Conservation (phyloP, 768 basidiomycete genomes). For the Xerocomellus intermedius region DNA sequence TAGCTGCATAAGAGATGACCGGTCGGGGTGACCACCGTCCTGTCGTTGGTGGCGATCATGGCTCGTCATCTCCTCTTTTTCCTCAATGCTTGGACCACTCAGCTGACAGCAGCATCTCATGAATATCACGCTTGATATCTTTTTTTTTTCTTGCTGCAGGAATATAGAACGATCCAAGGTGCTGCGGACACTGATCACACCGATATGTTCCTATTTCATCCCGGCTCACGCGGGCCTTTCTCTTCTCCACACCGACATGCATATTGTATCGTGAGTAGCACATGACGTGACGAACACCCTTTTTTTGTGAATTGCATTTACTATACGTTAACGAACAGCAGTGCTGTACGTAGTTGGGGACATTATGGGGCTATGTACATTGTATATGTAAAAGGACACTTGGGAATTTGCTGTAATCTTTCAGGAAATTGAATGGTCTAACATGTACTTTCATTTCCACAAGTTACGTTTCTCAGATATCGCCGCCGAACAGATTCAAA, state of each 20-base stretch:
- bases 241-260: slow-evolving; percentile 1
- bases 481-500: not conserved
- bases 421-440: not conserved
- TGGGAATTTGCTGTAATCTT: not conserved
- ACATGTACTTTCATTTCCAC: not conserved
- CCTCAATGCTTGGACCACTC: not conserved
- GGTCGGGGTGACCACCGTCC: not conserved
- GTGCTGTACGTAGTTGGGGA: not conserved
- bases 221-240: not conserved
- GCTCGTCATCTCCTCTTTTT: not conserved
- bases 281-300: slow-evolving; percentile 1
- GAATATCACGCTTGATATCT: not conserved
- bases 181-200: slow-evolving; percentile 13
- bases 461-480: not conserved
- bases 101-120: not conserved
- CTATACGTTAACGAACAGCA: not conserved
- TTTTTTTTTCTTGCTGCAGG: not conserved
- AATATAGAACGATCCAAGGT: not conserved
- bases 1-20: slow-evolving; percentile 23
- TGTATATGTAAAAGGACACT: not conserved
- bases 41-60: not conserved
- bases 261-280: slow-evolving; percentile 10
- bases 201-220: slow-evolving; percentile 13
- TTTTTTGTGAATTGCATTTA: slow-evolving; percentile 6
- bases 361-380: not conserved